Base-by-base conservation (phyloP, 495 filamentous ascomycete genomes). In the Hyaloscypha variabilis region DNA sequence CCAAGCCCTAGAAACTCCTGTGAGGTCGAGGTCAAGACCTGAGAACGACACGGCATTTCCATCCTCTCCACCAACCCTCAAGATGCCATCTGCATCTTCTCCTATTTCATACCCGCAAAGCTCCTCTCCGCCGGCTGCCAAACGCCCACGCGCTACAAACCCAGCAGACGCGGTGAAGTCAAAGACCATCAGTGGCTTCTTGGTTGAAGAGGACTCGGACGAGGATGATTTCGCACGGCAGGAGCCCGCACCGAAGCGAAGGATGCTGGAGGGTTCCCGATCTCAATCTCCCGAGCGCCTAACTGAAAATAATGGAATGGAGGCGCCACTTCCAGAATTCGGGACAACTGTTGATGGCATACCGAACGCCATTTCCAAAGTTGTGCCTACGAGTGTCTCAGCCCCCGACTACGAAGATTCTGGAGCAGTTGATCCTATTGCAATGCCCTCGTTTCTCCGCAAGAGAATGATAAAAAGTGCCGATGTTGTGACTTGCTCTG, bases 71-170 rank as follows among this genome's bases (percentile, higher is more conserved):
- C 58, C 62, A 24, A 63, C 3, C 34, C 72, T 53, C 76, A 84
- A 76, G 31, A 90, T 91, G 85, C 82, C 86, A 8, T 78, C 86
- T 46, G 81, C 86, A 17, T 90, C 89, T 2, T 89, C 88, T 19
- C 86, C 88, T 24, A 73, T 85, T 19, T 71, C 76, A n/a, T 85
- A 85, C 68, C 85, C 87, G 1, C 74, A 79, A 17, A 85, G 79
- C 66, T 86, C 85, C 3, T 80, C 82, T 8, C 82, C 84, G 8
- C 73, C 78, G 26, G 57, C 58, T 30, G 73, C 77, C 51, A 89
- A 86, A 71, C 80, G 78, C 58, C 76, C 78, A 49, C 77, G 78
- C 66, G 74, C 75, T 69, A 63, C 72, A 42, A 72, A 78, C 60
- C 39, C 66, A 34, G 57, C 75, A 25, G 73, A 79, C 69, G 73